Evolutionary conservation across 768 basidiomycete species (phyloP).

Genomic region (Lentinula sp.): DNA sequence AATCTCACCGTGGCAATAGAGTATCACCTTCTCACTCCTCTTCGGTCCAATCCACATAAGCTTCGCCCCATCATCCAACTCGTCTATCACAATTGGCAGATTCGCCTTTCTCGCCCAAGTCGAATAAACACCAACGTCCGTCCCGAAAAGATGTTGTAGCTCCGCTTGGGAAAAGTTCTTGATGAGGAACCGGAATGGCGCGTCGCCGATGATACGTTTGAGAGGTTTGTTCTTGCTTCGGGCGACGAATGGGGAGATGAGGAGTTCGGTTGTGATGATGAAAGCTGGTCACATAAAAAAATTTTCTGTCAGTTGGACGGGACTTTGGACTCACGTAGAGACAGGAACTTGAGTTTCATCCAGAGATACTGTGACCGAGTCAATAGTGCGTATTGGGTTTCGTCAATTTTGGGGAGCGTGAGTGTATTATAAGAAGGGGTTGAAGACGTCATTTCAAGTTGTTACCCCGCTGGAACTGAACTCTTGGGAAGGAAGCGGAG

Average conservation of each 20-base stretch:
- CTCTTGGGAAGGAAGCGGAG: too few species aligned
- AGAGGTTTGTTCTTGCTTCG: background rate
- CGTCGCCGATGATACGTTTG: background rate
- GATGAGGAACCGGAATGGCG: background rate
- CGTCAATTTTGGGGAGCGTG: too few species aligned
- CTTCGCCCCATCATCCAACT: conserved; percentile 18
- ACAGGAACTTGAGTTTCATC: background rate
- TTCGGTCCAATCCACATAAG: conserved; percentile 28
- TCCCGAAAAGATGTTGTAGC: background rate
- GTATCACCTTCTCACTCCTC: conserved; percentile 23
- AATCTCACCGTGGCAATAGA: conserved; percentile 25
- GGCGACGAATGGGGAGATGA: background rate
- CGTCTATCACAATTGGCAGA: conserved; percentile 17
- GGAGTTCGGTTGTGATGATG: background rate
- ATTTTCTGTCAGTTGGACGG: background rate
- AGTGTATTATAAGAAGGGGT: too few species aligned
- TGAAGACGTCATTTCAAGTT: too few species aligned
- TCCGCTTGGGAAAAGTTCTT: background rate
- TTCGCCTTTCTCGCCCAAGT: conserved; percentile 13
- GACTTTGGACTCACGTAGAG: background rate
- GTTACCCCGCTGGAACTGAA: too few species aligned
- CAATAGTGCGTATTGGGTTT: background rate
- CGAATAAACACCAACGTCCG: conserved; percentile 11
- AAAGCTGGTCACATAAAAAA: background rate
- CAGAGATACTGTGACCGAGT: background rate